Base-by-base conservation (phyloP, 1,139 yeast species). In the Sugiyamaella pinicola region DNA sequence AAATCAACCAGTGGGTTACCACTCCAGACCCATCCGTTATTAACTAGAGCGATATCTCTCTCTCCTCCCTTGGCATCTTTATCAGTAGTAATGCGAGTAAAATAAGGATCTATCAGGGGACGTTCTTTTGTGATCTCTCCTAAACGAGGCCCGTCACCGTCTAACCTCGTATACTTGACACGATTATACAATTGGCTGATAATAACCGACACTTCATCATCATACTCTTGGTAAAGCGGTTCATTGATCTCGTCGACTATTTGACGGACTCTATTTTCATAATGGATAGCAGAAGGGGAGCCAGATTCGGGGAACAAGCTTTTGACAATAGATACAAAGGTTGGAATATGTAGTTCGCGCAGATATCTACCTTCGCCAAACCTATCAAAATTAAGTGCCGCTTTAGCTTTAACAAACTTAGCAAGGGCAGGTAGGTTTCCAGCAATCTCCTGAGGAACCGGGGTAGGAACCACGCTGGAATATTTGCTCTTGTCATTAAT, bases 1-100 rank as follows among this genome's bases (percentile, higher is more conserved):
- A 91, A 93, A 69, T 93, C 98, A 5, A 89, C 85, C 56, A 91
- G 71, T 2, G 98, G 97, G 61, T 91, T 85, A 12, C 96, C 97
- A 51, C 90, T 93, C 99, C 99, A 93, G 53, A 93, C 90, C 98
- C 98, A 93, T 42, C 99, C 99, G 65, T 93, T 93, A 66, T 93
- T 93, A 4, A 96, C 98, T 56, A 93, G 74, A 1, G 91, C 88
- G 40, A 68, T 61, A 6, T 35, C 13, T 33, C 46, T 37, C 17
- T 55, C 52, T 3, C 89, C 91, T 44, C 77, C 74, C 0, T 68
- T 64, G 9, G 72, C 76, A 22, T 41, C 47, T 22, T 19, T 21
- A 13, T 18, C 19, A 42, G 64, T 64, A 2, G 64, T 69, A 61
- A 91, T 82, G 55, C 90, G 75, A 1, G 98, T 89, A 68, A 93